Percentiles rank a stretch among this genome's conserved stretches.
Evolutionary conservation across 176 grass and related monocot genomes (phyloP).

Genomic region (Otatea glauca): DNA sequence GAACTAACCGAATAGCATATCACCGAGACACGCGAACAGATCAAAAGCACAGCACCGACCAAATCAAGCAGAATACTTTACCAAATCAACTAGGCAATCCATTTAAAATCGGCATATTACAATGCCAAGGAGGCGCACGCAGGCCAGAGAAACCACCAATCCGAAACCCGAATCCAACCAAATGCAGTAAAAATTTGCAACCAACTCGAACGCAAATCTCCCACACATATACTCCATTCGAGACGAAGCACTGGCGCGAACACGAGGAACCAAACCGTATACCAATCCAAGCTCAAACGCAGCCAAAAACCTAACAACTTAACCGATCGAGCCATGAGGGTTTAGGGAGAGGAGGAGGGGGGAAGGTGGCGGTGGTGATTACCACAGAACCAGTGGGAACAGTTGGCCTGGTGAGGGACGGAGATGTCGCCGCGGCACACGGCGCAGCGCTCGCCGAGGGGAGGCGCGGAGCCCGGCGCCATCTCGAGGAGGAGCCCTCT

Average conservation of each 20-base stretch:
- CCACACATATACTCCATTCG: background rate
- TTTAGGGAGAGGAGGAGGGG: background rate
- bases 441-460: conserved; percentile 22
- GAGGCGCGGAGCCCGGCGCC: conserved; percentile 4
- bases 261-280: background rate
- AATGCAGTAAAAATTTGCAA: background rate
- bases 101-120: background rate
- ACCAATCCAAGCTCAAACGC: background rate
- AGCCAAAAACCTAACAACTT: background rate
- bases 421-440: conserved; percentile 33
- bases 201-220: background rate
- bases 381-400: conserved; percentile 58
- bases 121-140: too few relatives aligned
- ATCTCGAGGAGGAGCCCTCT: background rate
- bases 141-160: background rate
- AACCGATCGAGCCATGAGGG: background rate
- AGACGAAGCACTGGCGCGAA: background rate
- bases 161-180: background rate
- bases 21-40: background rate
- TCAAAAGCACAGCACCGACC: background rate
- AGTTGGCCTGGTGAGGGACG: conserved; percentile 43
- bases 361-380: background rate
- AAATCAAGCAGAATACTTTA: background rate
- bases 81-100: background rate
- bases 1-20: background rate